Evolutionary conservation across 768 basidiomycete species (phyloP).

Genomic region (Suillus hirtellus): DNA sequence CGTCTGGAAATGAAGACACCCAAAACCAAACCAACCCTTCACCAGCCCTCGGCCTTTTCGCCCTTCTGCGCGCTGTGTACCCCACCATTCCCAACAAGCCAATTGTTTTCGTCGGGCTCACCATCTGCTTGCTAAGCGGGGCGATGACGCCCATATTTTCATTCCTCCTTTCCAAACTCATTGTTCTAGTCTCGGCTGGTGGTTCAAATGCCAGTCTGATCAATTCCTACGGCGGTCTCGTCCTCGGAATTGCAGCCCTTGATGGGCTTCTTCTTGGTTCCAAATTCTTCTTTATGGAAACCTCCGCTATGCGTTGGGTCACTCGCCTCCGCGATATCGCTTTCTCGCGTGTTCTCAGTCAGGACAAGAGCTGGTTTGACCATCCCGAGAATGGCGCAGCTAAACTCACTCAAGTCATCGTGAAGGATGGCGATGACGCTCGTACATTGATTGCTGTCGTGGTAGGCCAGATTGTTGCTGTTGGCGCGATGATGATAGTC

Average conservation of each 20-base stretch:
- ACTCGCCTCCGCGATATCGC: slow-evolving; percentile 57
- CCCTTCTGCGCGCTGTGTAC: slow-evolving; percentile 55
- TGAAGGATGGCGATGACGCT: slow-evolving; percentile 92
- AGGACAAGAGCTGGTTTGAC: slow-evolving; percentile 92
- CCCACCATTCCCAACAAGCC: slow-evolving; percentile 76
- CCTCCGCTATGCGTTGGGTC: slow-evolving; percentile 73
- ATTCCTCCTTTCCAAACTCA: slow-evolving; percentile 77
- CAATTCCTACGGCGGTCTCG: slow-evolving; percentile 70
- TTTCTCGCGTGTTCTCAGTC: slow-evolving; percentile 61
- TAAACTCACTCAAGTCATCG: slow-evolving; percentile 67
- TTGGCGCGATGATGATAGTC: slow-evolving; percentile 75
- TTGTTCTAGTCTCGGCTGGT: slow-evolving; percentile 73
- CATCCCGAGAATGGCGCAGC: slow-evolving; percentile 55
- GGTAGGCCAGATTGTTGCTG: slow-evolving; percentile 70
- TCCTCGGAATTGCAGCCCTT: slow-evolving; percentile 69
- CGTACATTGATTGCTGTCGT: slow-evolving; percentile 72
- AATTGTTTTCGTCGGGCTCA: slow-evolving; percentile 66
- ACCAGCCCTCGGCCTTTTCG: slow-evolving; percentile 24
- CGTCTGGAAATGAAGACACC: slow-evolving; percentile 1
- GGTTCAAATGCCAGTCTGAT: slow-evolving; percentile 62
- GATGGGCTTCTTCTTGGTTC: slow-evolving; percentile 76
- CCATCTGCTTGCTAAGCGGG: slow-evolving; percentile 71
- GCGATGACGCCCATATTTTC: slow-evolving; percentile 92
- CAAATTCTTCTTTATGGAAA: slow-evolving; percentile 84
- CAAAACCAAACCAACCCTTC: slow-evolving; percentile 10